Base-by-base conservation (phyloP, 2,329 filamentous ascomycete genomes). In the Shiraia bambusicola region DNA sequence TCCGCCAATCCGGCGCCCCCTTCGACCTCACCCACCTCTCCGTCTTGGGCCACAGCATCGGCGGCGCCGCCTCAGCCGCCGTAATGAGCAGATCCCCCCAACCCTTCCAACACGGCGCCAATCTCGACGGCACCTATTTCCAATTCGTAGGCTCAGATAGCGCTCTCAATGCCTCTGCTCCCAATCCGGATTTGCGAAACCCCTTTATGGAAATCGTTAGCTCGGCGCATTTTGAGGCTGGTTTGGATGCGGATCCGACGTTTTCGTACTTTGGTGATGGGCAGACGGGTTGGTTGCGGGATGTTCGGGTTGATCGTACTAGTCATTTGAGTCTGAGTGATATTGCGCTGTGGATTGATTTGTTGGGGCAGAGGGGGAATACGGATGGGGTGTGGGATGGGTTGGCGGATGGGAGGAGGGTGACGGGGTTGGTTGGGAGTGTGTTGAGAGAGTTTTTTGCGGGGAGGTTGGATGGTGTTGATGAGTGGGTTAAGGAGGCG, bases 31-130 rank as follows among this genome's bases (percentile, higher is more conserved):
- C 42, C 4, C 24, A 41, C 17, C 38, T 40, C 10, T 16, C 19
- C 25, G 26, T 39, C 6, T 36, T 52, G n/a, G 49, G 51, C 5
- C 46, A 50, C 34, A 47, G 39, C 17, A 16, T 52, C 24, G 51
- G 51, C n/a, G 51, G 49, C 10, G 42, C 51, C 2, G 42, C 37
- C 13, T 27, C 42, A 12, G 37, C 19, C 22, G 32, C 27, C 10
- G 32, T 32, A 11, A 29, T 45, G 22, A 17, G 30, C 6, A 5
- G 14, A 38, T 6, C n/a, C 8, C 7, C 6, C 10, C 12, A 24
- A 15, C 29, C 9, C 12, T 33, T 39, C 11, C 28, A 39, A 24
- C 31, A 28, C n/a, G 41, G 41, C n/a, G 17, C 27, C 14, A 44
- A 44, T 19, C 14, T 44, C 14, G 41, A 44, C 26, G 41, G 41